These are phyloP conservation scores for Dalbergia cultrata DNA, from an alignment of 306 rosid species.

Conservation along the genomic window DNA sequence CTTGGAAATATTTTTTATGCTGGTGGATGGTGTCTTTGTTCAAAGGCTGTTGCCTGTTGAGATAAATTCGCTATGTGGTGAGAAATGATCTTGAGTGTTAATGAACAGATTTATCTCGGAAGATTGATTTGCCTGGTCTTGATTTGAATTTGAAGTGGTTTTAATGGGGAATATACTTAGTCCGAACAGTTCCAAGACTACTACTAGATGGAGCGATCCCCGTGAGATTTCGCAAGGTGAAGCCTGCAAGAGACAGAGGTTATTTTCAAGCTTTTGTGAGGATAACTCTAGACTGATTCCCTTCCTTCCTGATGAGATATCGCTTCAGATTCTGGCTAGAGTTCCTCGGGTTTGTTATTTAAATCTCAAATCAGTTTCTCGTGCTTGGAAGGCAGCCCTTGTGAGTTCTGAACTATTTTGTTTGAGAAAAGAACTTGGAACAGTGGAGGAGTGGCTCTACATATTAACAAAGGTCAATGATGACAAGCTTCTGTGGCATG, in stretches of 20 bases:
- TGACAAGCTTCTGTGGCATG: slow-evolving; percentile 52
- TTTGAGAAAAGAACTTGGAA: slow-evolving; percentile 53
- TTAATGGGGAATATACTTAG: slow-evolving; percentile 49
- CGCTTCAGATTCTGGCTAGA: slow-evolving; percentile 54
- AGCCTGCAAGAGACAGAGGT: slow-evolving; percentile 50
- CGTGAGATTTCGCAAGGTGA: slow-evolving; percentile 42
- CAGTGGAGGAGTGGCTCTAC: slow-evolving; percentile 55
- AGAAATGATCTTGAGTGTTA: slow-evolving; percentile 14
- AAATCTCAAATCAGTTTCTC: slow-evolving; percentile 51
- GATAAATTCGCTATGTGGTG: neutral
- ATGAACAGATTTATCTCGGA: slow-evolving; percentile 29
- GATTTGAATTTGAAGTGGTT: slow-evolving; percentile 26
- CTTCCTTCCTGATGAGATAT: slow-evolving; percentile 54
- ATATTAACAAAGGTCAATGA: slow-evolving; percentile 47
- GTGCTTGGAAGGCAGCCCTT: slow-evolving; percentile 50
- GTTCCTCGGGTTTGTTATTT: slow-evolving; percentile 51
- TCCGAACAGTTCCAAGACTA: slow-evolving; percentile 37
- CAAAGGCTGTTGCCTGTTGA: neutral
- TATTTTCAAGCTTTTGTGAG: slow-evolving; percentile 40
- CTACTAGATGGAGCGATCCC: slow-evolving; percentile 9
- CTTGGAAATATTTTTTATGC: neutral
- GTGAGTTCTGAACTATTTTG: slow-evolving; percentile 44
- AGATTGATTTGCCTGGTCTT: slow-evolving; percentile 19
- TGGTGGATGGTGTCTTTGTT: neutral
- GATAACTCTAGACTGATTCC: slow-evolving; percentile 50